Evolutionary conservation across 2,329 filamentous ascomycete species (phyloP), one percentile per base, ranked within the genome.

Genomic region (Ophidiomyces ophidiicola): DNA sequence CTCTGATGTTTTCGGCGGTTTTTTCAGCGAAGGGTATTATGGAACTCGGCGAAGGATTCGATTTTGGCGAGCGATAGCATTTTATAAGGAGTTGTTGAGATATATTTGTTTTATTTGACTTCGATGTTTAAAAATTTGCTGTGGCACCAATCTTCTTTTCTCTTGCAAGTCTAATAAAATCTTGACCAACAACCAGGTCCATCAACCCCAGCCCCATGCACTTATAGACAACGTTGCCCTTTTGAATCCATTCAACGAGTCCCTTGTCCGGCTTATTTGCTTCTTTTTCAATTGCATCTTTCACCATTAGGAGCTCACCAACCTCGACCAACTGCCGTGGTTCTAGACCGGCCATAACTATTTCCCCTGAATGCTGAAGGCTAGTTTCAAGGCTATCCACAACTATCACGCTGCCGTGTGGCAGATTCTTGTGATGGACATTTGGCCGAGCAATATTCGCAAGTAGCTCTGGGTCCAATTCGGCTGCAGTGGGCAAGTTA

Each of bases 251-350:
- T 24, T 76, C 69, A 28, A 63, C 61, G 46, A 80, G 46, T 7
- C 56, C 58, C 45, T 62, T 57, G 39, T 62, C 59, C 6, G 59
- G 53, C 14, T 61, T 54, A 19, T 60, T 50, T 15, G 55, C 56
- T 46, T 54, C 48, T 47, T 60, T 52, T 26, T 50, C 53, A 2
- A 67, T 67, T 38, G 73, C 70, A 32, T 69, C 59, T 53, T 71
- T 72, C 50, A 78, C 59, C 72, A 78, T 78, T 44, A 79, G 60
- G 33, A 94, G 64, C 55, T 94, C 87, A 3, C 87, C 88, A 1
- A 94, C 64, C 58, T 94, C 88, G 0, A 94, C 82, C 3, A 94
- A 71, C 50, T 92, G 80, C 32, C 76, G 71, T 0, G 82, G 77
- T 15, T 69, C 68, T 19, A 94, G 65, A 0, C 76, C 78, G 0